phyloP scores from a whole-genome alignment of 2,329 filamentous ascomycete genomes.

The Madurella mycetomatis region DNA sequence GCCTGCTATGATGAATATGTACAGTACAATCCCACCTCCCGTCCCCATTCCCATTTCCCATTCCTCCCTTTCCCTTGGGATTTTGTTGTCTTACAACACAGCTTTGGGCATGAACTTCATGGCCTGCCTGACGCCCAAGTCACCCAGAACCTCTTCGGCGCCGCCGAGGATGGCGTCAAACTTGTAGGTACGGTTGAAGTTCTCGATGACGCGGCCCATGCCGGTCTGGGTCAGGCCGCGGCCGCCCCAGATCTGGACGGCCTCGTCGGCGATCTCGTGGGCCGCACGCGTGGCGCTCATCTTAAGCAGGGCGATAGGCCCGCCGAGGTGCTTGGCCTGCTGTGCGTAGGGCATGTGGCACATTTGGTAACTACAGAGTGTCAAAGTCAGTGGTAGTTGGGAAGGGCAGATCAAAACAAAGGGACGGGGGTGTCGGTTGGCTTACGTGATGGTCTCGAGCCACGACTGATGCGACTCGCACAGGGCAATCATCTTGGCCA shows the following conservation, averaged over 20 bases:
- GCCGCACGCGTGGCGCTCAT: constrained; percentile 71
- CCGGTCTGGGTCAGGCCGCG: constrained; percentile 74
- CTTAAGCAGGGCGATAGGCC: constrained; percentile 79
- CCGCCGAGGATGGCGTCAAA: constrained; percentile 71
- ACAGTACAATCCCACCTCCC: neutral
- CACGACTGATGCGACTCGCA: constrained; percentile 80
- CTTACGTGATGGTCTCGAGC: constrained; percentile 69
- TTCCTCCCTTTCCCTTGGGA: neutral
- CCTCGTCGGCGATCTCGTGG: constrained; percentile 78
- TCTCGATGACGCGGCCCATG: constrained; percentile 79
- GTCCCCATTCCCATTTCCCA: neutral
- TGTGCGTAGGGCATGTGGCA: constrained; percentile 75
- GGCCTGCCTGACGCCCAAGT: constrained; percentile 78
- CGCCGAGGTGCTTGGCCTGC: constrained; percentile 70
- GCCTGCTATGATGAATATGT: neutral
- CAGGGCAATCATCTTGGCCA: constrained; percentile 82
- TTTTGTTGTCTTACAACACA: constrained; percentile 57
- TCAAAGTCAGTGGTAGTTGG: neutral
- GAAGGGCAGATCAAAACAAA: neutral
- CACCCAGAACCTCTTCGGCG: constrained; percentile 76
- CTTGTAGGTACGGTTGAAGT: constrained; percentile 81
- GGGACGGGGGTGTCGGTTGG: no score
- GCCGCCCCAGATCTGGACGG: constrained; percentile 82
- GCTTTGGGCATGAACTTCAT: constrained; percentile 81
- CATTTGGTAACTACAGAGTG: constrained; percentile 63